Evolutionary conservation across 768 basidiomycete species (phyloP).

Genomic region (Lentinula boryana): DNA sequence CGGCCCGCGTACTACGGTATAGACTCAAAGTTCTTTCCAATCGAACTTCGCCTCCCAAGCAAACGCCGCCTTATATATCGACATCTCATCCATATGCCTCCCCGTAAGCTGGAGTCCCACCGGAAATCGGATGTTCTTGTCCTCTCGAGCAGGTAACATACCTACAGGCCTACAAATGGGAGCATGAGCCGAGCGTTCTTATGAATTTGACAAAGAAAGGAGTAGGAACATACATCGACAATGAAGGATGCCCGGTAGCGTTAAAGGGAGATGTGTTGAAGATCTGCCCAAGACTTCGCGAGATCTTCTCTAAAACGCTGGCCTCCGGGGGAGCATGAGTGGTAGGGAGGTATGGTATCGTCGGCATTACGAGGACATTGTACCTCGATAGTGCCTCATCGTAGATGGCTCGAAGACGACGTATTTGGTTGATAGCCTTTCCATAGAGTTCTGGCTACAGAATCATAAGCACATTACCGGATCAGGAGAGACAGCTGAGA

Average conservation of each 20-base stretch:
- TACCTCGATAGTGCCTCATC: neutral
- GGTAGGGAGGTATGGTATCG: constrained; percentile 3
- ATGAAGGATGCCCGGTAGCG: neutral
- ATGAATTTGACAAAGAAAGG: too few relatives aligned
- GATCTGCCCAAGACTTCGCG: neutral
- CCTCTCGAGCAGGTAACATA: neutral
- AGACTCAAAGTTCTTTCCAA: neutral
- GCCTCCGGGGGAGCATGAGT: neutral
- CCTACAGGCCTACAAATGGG: neutral
- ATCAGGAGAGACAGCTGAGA: neutral
- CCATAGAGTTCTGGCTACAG: constrained; percentile 4
- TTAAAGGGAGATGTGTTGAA: constrained; percentile 3
- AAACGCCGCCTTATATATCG: neutral
- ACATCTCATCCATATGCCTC: neutral
- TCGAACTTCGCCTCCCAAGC: constrained; percentile 1
- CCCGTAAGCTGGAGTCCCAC: constrained; percentile 4
- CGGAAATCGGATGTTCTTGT: neutral
- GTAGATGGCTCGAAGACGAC: neutral
- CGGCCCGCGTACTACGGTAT: too few relatives aligned
- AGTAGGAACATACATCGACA: neutral
- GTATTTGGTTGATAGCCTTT: constrained; percentile 1
- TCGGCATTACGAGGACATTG: constrained; percentile 5
- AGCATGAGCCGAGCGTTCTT: too few relatives aligned
- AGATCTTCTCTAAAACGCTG: neutral
- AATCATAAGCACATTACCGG: too few relatives aligned